phyloP scores from a whole-genome alignment of 768 basidiomycete genomes.

The Tylopilus sp. region DNA sequence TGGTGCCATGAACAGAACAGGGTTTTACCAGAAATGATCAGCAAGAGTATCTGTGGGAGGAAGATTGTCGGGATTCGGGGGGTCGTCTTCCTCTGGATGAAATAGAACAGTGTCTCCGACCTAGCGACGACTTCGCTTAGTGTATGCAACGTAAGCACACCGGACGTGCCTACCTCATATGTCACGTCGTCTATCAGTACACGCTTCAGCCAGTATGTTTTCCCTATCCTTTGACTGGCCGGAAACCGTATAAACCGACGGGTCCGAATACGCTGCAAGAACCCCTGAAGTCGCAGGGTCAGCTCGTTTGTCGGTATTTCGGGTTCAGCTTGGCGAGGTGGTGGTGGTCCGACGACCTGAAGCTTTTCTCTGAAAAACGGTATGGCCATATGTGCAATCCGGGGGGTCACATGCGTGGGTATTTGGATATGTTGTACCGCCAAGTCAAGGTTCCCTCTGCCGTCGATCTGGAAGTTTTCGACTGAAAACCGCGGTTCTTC shows the following conservation, averaged over 20 bases:
- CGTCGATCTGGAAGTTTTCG: constrained; percentile 1
- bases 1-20: not conserved
- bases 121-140: constrained; percentile 33
- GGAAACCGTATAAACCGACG: constrained; percentile 19
- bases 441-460: constrained; percentile 47
- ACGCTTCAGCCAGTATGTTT: constrained; percentile 36
- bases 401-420: constrained; percentile 60
- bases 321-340: constrained; percentile 19
- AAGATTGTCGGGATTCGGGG: constrained; percentile 37
- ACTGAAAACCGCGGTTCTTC: not conserved
- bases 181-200: constrained; percentile 41
- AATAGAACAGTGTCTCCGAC: constrained; percentile 61
- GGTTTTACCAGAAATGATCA: constrained; percentile 61
- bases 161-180: constrained; percentile 39
- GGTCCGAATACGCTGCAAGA: constrained; percentile 17
- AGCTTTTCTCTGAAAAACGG: constrained; percentile 55
- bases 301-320: constrained; percentile 12
- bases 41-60: constrained; percentile 41
- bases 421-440: constrained; percentile 56
- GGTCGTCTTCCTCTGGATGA: constrained; percentile 35
- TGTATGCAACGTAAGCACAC: not conserved
- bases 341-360: constrained; percentile 43
- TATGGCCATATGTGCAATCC: constrained; percentile 48
- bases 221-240: constrained; percentile 33
- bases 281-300: constrained; percentile 14